Conservation (phyloP, 2,329 filamentous ascomycete species). For the Cladosporium sp. region DNA sequence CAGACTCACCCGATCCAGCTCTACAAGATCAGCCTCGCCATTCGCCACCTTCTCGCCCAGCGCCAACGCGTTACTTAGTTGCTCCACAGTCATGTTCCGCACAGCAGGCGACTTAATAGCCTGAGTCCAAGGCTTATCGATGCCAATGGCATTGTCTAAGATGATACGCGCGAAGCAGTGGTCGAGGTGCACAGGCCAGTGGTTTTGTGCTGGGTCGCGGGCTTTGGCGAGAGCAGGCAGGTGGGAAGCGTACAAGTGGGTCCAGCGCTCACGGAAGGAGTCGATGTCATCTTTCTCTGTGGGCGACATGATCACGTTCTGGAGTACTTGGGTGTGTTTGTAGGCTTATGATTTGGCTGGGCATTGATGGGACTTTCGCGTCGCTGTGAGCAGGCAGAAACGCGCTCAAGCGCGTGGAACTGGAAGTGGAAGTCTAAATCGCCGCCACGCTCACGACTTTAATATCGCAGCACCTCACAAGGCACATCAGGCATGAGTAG, state of each 20-base stretch:
- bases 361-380: background rate
- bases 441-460: background rate
- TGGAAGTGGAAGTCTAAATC: background rate
- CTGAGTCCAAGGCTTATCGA: constrained; percentile 44
- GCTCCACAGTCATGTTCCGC: constrained; percentile 44
- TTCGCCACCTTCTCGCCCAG: constrained; percentile 41
- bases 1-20: constrained; percentile 44
- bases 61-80: constrained; percentile 41
- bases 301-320: background rate
- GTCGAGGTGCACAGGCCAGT: constrained; percentile 47
- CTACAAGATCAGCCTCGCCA: constrained; percentile 41
- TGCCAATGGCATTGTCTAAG: constrained; percentile 44
- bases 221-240: constrained; percentile 34
- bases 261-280: constrained; percentile 29
- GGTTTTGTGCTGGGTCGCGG: constrained; percentile 35
- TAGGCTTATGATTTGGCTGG: background rate
- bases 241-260: constrained; percentile 30
- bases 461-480: background rate
- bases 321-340: background rate
- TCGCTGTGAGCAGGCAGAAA: background rate
- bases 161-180: constrained; percentile 50
- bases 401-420: background rate
- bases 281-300: constrained; percentile 11
- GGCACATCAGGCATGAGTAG: background rate
- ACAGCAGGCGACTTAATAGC: constrained; percentile 45